Conservation (phyloP, 495 filamentous ascomycete genomes). For the Aspergillus incahuasiensis region DNA sequence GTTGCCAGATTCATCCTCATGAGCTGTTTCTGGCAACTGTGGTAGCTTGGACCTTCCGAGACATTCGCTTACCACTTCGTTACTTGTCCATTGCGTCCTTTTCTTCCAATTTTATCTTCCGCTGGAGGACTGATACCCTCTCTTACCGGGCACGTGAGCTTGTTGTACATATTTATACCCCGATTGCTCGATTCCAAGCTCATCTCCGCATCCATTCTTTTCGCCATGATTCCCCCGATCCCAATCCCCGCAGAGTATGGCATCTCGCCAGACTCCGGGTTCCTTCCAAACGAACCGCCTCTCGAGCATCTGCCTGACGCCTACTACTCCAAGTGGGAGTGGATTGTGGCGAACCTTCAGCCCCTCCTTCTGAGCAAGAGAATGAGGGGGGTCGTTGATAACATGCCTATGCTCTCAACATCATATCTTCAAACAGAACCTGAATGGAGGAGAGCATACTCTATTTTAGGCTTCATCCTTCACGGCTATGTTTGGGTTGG, state of each 20-base stretch:
- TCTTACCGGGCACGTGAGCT: constrained; percentile 3
- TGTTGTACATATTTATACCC: constrained; percentile 2
- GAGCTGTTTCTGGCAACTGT: not conserved
- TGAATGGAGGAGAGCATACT: constrained; percentile 92
- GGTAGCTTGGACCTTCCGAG: not conserved
- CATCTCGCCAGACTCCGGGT: constrained; percentile 80
- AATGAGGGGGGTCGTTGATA: constrained; percentile 68
- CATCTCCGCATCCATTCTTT: not conserved
- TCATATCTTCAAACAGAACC: constrained; percentile 70
- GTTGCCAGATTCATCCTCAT: not conserved
- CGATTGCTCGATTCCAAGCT: not conserved
- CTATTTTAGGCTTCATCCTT: constrained; percentile 78
- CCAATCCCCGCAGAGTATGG: constrained; percentile 78
- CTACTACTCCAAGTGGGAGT: constrained; percentile 94
- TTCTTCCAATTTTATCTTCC: not conserved
- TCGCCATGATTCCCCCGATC: constrained; percentile 75
- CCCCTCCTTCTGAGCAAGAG: constrained; percentile 77
- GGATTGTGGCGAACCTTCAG: constrained; percentile 78
- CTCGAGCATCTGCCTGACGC: constrained; percentile 73
- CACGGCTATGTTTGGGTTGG: constrained; percentile 97
- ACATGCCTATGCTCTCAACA: constrained; percentile 76
- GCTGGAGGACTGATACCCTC: not conserved
- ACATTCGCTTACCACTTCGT: not conserved
- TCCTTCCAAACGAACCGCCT: constrained; percentile 80
- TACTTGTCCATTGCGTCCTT: not conserved